Base-by-base conservation (phyloP, 768 basidiomycete species). In the Hygrocybe punicea region DNA sequence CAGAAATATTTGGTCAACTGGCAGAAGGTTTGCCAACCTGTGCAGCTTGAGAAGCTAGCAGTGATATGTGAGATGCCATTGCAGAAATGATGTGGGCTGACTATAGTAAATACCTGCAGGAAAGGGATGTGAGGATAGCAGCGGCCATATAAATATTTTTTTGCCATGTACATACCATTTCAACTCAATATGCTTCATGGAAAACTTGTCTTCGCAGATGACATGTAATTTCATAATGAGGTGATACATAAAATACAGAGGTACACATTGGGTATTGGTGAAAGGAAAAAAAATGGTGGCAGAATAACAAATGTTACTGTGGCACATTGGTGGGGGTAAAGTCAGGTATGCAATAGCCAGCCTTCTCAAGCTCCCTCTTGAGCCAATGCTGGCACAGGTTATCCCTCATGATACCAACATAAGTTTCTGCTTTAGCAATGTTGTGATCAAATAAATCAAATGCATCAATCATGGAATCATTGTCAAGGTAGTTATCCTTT, bases 71-170 rank as follows among this genome's bases (percentile, higher is more conserved):
- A 25, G 61, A 62, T 49, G 25, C 36, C 33, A 62, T 62, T 39
- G 61, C 56, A 36, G 40, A 50, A 21, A 40, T 37, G 16, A 62
- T 62, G 61, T 62, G 61, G 59, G 35, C 50, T 6, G 49, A 48
- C 24, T 59, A 62, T 37, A 42, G 11, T 19, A 42, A 29, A 29
- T 29, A 29, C 4, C 29, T 29, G 4, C 29, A 29, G 8, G 29
- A 29, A 29, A 29, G 29, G 29, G 8, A 29, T 29, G 29, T 8
- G 8, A 29, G 29, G 8, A 29, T 29, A 29, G 29, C 29, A 29
- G 29, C 8, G 29, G 29, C 29, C 29, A 29, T 29, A 29, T 29
- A 29, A 8, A n/a, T n/a, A n/a, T 29, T 29, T 29, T 29, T 29
- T 29, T 29, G 4, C 29, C 29, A 29, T 29, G 29, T 29, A 29